These are phyloP conservation scores for Suhomyces ambrosiae DNA, from an alignment of 1,139 yeast species.

Conservation along the genomic window DNA sequence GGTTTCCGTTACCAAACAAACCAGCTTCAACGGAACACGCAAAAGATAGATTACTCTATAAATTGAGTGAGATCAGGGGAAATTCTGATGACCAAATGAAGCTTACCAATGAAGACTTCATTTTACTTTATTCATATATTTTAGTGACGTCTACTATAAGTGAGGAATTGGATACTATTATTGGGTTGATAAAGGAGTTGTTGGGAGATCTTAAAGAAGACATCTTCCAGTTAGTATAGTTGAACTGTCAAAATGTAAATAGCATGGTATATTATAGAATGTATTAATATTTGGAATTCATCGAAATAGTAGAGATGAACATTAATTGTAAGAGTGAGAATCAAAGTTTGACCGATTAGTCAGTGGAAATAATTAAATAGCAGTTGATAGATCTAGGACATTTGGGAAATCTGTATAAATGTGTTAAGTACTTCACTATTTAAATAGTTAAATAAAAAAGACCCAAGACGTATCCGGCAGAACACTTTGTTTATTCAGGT, in stretches of 20 bases:
- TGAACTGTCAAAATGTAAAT: neutral
- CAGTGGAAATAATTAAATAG: no score
- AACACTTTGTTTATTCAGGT: no score
- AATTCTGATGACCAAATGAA: slow-evolving; percentile 22
- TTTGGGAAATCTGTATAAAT: no score
- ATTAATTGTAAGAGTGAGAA: no score
- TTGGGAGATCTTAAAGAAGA: slow-evolving; percentile 68
- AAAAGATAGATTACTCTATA: slow-evolving; percentile 65
- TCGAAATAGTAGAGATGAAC: no score
- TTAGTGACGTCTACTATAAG: slow-evolving; percentile 70
- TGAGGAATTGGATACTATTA: slow-evolving; percentile 62
- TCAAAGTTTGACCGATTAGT: no score
- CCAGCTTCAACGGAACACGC: slow-evolving; percentile 82
- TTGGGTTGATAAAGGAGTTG: slow-evolving; percentile 54
- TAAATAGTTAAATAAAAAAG: no score
- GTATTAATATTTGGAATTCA: no score
- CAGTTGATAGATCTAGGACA: no score
- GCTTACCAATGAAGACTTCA: slow-evolving; percentile 67
- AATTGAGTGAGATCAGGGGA: slow-evolving; percentile 51
- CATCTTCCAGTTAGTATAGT: slow-evolving; percentile 41
- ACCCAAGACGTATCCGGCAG: no score
- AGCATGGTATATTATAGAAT: neutral
- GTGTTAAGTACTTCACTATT: no score
- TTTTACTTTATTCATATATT: slow-evolving; percentile 71
- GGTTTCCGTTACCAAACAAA: slow-evolving; percentile 74